phyloP scores from a whole-genome alignment of 176 grass and related monocot species.

The Oryza meyeriana region DNA sequence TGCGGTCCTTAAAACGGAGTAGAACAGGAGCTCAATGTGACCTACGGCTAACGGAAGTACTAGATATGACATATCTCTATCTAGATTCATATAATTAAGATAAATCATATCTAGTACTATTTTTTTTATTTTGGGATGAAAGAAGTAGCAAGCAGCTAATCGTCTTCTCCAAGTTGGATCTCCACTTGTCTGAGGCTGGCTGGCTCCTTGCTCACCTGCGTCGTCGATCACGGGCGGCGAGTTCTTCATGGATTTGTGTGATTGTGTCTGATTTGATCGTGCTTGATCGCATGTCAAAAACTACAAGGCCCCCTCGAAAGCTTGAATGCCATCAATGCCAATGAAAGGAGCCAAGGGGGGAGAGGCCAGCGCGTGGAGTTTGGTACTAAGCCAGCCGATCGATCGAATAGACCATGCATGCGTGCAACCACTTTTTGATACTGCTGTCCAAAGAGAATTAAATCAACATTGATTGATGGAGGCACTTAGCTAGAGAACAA shows the following conservation, averaged over 20 bases:
- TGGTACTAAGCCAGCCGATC: background rate
- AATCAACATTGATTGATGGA: background rate
- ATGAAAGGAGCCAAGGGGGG: background rate
- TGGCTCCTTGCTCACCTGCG: background rate
- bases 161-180: too few species aligned
- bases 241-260: background rate
- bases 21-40: background rate
- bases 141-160: too few species aligned
- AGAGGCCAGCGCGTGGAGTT: background rate
- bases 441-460: background rate
- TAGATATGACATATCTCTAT: too few species aligned
- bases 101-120: too few species aligned
- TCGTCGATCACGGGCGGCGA: background rate
- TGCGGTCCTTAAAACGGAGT: background rate
- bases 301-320: background rate
- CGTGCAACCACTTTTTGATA: background rate
- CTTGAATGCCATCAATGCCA: conserved; percentile 1
- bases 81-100: too few species aligned
- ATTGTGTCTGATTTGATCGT: background rate
- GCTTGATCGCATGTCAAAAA: background rate
- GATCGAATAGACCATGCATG: background rate
- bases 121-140: too few species aligned
- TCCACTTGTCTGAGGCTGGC: too few species aligned
- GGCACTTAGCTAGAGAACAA: background rate
- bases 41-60: background rate